A percentile compares a stretch with the other conserved stretches of the same genome.
phyloP scores from a whole-genome alignment of 768 basidiomycete genomes.

The Fibroporia radiculosa region DNA sequence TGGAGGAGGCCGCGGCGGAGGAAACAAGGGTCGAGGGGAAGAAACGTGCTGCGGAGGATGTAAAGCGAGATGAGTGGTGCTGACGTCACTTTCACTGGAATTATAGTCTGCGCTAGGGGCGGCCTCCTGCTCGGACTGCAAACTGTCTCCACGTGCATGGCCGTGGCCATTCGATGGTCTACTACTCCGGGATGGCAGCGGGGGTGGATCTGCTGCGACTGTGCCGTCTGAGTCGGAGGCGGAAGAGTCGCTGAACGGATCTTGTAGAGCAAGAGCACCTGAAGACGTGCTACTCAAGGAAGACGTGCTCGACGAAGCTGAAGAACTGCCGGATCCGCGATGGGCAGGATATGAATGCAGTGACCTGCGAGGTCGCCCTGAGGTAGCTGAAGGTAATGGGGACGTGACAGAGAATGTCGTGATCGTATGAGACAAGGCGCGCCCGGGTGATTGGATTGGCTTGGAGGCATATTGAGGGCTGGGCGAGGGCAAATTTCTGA shows the following conservation, averaged over 20 bases:
- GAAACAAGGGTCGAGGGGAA: constrained; percentile 12
- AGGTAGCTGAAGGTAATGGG: neutral
- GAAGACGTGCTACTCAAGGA: constrained; percentile 2
- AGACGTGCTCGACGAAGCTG: constrained; percentile 1
- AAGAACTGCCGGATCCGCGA: neutral
- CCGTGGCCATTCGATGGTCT: constrained; percentile 1
- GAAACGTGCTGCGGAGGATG: constrained; percentile 11
- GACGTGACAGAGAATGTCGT: neutral
- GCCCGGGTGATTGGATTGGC: neutral
- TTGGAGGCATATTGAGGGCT: neutral
- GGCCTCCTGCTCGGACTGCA: constrained; percentile 8
- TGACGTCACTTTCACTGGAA: constrained; percentile 31
- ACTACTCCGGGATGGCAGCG: constrained; percentile 3
- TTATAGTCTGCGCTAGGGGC: constrained; percentile 31
- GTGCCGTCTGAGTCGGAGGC: constrained; percentile 6
- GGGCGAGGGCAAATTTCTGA: neutral
- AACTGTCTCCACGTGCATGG: constrained; percentile 1
- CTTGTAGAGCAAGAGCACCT: neutral
- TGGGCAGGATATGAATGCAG: constrained; percentile 2
- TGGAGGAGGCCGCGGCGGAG: constrained; percentile 18
- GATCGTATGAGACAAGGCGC: neutral
- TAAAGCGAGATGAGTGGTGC: constrained; percentile 12
- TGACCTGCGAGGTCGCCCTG: neutral
- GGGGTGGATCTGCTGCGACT: constrained; percentile 3
- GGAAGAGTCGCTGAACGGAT: neutral